These are phyloP conservation scores for Termitomyces heimii DNA, from an alignment of 768 basidiomycete genomes.

Conservation along the genomic window DNA sequence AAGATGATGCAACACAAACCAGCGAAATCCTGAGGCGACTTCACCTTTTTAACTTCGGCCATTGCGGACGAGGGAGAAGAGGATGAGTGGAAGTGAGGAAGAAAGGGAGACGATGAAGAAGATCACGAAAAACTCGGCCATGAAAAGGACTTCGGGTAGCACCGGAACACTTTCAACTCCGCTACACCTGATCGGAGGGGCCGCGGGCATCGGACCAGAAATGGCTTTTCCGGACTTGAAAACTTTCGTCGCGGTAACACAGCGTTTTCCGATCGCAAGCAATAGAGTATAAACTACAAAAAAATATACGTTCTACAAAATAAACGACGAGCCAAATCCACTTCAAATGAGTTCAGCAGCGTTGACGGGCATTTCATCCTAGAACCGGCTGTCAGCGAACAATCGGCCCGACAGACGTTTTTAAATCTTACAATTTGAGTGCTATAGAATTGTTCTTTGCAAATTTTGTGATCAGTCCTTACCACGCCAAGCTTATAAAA, in stretches of 20 bases:
- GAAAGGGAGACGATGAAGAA: slow-evolving; percentile 32
- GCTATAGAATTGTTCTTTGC: slow-evolving; percentile 90
- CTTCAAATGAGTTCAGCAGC: slow-evolving; percentile 91
- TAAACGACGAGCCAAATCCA: slow-evolving; percentile 1
- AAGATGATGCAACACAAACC: slow-evolving; percentile 36
- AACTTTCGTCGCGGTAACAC: background rate
- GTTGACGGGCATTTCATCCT: slow-evolving; percentile 99
- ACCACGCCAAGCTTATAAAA: slow-evolving; percentile 9
- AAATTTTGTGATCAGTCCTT: slow-evolving; percentile 2
- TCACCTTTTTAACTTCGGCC: slow-evolving; percentile 80
- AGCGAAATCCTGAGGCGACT: slow-evolving; percentile 89
- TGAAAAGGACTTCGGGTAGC: slow-evolving; percentile 42
- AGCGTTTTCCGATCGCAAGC: background rate
- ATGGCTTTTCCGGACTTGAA: background rate
- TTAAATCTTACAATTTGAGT: slow-evolving; percentile 72
- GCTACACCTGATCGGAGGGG: slow-evolving; percentile 22
- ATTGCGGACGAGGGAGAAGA: slow-evolving; percentile 52
- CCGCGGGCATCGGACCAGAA: slow-evolving; percentile 6
- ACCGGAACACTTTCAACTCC: slow-evolving; percentile 43
- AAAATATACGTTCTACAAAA: slow-evolving; percentile 12
- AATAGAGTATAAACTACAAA: slow-evolving; percentile 14
- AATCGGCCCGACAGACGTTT: slow-evolving; percentile 5
- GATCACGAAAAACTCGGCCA: slow-evolving; percentile 40
- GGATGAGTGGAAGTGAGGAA: slow-evolving; percentile 49
- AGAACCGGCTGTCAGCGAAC: slow-evolving; percentile 17